Conservation (phyloP, 2,329 filamentous ascomycete species). For the Moelleriella libera region DNA sequence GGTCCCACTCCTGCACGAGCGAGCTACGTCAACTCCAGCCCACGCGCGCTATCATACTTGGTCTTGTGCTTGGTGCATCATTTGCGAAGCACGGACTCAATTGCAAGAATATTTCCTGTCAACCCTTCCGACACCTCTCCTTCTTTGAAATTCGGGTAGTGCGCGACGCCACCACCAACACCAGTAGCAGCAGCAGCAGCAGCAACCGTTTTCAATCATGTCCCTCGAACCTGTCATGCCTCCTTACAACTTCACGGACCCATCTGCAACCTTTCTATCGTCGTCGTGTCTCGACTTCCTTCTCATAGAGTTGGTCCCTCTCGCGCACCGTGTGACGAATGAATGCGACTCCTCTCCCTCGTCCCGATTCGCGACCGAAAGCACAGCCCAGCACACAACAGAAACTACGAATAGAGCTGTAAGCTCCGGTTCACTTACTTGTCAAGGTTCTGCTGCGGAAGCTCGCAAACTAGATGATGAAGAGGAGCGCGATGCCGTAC, state of each 20-base stretch:
- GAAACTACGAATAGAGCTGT: conserved; percentile 3
- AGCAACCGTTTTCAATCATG: conserved; percentile 28
- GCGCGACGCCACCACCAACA: too few species aligned
- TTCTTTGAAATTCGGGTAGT: too few species aligned
- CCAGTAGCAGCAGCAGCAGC: too few species aligned
- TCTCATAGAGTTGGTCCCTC: conserved; percentile 89
- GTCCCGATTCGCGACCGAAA: neutral
- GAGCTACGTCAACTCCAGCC: too few species aligned
- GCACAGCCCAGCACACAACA: conserved; percentile 5
- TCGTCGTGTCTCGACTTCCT: conserved; percentile 86
- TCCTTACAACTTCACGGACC: conserved; percentile 59
- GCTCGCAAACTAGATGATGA: conserved; percentile 46
- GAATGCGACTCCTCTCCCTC: conserved; percentile 41
- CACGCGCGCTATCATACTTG: too few species aligned
- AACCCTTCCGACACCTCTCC: too few species aligned
- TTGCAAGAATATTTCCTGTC: too few species aligned
- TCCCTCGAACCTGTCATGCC: conserved; percentile 59
- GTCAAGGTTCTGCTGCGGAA: conserved; percentile 5
- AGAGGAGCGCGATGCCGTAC: conserved; percentile 71
- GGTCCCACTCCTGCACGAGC: too few species aligned
- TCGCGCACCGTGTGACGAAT: conserved; percentile 74
- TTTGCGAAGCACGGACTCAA: too few species aligned
- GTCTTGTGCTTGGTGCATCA: too few species aligned
- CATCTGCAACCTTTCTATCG: conserved; percentile 61
- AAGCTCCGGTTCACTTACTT: conserved; percentile 11